Evolutionary conservation across 2,329 filamentous ascomycete genomes (phyloP).

Genomic region (Aphanocladium album): DNA sequence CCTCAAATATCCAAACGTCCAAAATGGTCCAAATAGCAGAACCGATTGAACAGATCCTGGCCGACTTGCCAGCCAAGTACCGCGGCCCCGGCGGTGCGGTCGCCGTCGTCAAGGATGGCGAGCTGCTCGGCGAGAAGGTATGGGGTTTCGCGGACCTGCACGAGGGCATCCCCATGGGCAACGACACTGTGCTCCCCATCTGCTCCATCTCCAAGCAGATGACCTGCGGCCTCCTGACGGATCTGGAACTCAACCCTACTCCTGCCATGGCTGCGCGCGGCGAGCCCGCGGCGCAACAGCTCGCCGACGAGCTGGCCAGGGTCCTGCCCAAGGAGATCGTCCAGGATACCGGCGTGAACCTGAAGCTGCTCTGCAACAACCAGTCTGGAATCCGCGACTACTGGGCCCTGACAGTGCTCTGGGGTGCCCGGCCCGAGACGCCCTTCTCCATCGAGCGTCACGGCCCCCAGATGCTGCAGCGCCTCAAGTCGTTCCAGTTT

Average conservation of each 20-base stretch:
- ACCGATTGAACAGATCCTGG: slow-evolving; percentile 7
- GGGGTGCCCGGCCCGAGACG: slow-evolving; percentile 35
- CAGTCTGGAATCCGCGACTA: slow-evolving; percentile 41
- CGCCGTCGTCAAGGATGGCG: slow-evolving; percentile 37
- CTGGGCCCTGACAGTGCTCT: slow-evolving; percentile 38
- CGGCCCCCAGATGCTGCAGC: slow-evolving; percentile 24
- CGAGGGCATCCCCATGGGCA: slow-evolving; percentile 29
- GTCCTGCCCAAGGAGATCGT: slow-evolving; percentile 20
- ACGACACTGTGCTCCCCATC: slow-evolving; percentile 35
- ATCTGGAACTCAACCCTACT: slow-evolving; percentile 27
- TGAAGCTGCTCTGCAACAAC: slow-evolving; percentile 35
- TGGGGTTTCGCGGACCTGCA: slow-evolving; percentile 41
- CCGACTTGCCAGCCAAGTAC: slow-evolving; percentile 11
- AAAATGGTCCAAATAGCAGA: slow-evolving; percentile 6
- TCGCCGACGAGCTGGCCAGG: slow-evolving; percentile 24
- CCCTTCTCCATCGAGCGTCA: slow-evolving; percentile 32
- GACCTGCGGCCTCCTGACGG: slow-evolving; percentile 32
- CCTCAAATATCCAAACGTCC: neutral
- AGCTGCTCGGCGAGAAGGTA: slow-evolving; percentile 31
- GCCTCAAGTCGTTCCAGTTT: slow-evolving; percentile 35
- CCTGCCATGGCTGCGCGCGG: slow-evolving; percentile 24
- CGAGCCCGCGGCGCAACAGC: slow-evolving; percentile 22
- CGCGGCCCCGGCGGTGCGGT: slow-evolving; percentile 38
- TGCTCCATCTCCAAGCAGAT: slow-evolving; percentile 44
- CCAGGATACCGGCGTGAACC: slow-evolving; percentile 25